A percentile compares a stretch with the other conserved stretches of the same genome.
Evolutionary conservation across 768 basidiomycete species (phyloP).

Genomic region (Sporobolomyces pararoseus): DNA sequence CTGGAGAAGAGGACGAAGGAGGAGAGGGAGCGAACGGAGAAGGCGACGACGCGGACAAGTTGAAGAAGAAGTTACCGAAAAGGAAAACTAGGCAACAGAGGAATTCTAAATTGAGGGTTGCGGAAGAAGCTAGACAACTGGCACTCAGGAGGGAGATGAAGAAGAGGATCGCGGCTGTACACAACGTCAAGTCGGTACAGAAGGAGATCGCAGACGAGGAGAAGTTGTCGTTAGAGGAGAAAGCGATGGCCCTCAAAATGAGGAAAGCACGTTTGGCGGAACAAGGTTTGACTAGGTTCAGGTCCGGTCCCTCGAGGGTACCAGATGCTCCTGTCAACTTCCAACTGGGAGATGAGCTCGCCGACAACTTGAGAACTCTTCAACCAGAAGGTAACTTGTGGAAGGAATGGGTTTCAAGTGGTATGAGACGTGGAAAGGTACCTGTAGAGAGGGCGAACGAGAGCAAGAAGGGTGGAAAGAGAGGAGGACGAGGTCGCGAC

Average conservation of each 20-base stretch:
- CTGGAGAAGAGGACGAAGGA: slow-evolving; percentile 36
- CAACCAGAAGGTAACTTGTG: slow-evolving; percentile 45
- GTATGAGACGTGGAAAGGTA: slow-evolving; percentile 41
- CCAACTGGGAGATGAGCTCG: slow-evolving; percentile 44
- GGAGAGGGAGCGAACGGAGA: slow-evolving; percentile 16
- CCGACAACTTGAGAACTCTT: slow-evolving; percentile 43
- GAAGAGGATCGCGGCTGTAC: slow-evolving; percentile 38
- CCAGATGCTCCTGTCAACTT: slow-evolving; percentile 40
- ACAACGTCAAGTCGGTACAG: slow-evolving; percentile 48
- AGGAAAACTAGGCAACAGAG: slow-evolving; percentile 42
- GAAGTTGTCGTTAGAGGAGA: slow-evolving; percentile 38
- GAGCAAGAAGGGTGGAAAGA: slow-evolving; percentile 41
- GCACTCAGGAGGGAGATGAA: slow-evolving; percentile 36
- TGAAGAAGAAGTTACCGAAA: slow-evolving; percentile 28
- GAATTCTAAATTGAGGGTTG: slow-evolving; percentile 29
- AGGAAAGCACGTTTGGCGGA: slow-evolving; percentile 31
- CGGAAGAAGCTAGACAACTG: slow-evolving; percentile 22
- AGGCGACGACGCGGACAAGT: slow-evolving; percentile 9
- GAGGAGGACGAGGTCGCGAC: slow-evolving; percentile 38
- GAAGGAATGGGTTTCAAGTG: slow-evolving; percentile 44
- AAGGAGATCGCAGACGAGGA: slow-evolving; percentile 47
- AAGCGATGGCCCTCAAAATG: slow-evolving; percentile 34
- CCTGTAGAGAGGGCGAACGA: slow-evolving; percentile 39
- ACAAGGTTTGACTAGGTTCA: slow-evolving; percentile 42
- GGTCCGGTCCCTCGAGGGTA: slow-evolving; percentile 41